Percentiles rank a stretch among this genome's conserved stretches.
These are phyloP conservation scores for Colletotrichum falcatum DNA, from an alignment of 2,329 filamentous ascomycete species.

Conservation along the genomic window DNA sequence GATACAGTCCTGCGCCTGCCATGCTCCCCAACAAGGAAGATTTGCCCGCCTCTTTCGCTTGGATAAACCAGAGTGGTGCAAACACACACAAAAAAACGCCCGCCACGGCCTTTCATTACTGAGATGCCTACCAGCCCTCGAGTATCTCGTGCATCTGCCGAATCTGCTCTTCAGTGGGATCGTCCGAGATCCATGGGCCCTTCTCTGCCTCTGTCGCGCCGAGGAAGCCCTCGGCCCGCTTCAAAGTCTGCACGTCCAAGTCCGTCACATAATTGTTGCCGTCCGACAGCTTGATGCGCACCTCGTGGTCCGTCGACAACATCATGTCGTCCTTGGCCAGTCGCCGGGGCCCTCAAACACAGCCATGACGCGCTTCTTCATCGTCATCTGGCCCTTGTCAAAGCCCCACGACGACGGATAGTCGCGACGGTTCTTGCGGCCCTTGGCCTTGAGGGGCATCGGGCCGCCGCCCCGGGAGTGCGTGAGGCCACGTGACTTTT, in stretches of 20 bases:
- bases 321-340: conserved; percentile 99
- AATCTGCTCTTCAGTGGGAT: conserved; percentile 72
- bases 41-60: conserved; percentile 11
- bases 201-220: conserved; percentile 87
- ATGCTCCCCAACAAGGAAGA: neutral
- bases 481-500: conserved; percentile 79
- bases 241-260: conserved; percentile 89
- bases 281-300: conserved; percentile 83
- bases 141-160: conserved; percentile 69
- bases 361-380: conserved; percentile 96
- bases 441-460: conserved; percentile 66
- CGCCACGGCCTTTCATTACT: conserved; percentile 26
- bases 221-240: conserved; percentile 86
- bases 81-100: neutral
- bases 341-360: conserved; percentile 90
- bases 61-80: neutral
- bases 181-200: conserved; percentile 83
- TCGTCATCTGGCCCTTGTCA: conserved; percentile 92
- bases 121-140: conserved; percentile 45
- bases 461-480: conserved; percentile 81
- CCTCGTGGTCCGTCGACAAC: conserved; percentile 94
- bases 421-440: conserved; percentile 91
- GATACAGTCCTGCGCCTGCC: neutral
- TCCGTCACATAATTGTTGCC: conserved; percentile 89
- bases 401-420: conserved; percentile 96